Conservation (phyloP, 2,329 filamentous ascomycete species). For the Neopestalotiopsis rosae region DNA sequence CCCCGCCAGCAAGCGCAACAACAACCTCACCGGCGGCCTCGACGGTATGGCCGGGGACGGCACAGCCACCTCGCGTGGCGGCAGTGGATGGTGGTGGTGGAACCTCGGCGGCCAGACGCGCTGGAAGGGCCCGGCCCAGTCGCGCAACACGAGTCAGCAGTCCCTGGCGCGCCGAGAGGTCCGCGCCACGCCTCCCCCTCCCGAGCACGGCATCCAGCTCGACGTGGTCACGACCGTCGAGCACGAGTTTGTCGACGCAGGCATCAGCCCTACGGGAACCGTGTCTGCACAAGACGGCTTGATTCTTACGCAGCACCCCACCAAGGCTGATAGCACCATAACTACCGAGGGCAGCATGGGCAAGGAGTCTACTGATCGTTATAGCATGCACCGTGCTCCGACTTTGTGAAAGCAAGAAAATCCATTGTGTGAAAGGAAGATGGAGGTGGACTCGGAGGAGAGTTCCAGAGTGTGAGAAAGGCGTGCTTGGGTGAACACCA, state of each 20-base stretch:
- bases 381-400: not conserved
- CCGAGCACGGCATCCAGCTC: conserved; percentile 20
- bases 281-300: too few species aligned
- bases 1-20: conserved; percentile 1
- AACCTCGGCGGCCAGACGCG: conserved; percentile 22
- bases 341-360: not conserved
- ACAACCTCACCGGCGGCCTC: too few species aligned
- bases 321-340: not conserved
- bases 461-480: too few species aligned
- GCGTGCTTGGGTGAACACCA: too few species aligned
- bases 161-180: not conserved
- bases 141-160: conserved; percentile 2
- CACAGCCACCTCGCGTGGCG: not conserved
- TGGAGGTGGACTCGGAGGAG: too few species aligned
- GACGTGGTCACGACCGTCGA: conserved; percentile 21
- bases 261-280: not conserved
- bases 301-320: not conserved
- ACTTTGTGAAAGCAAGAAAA: not conserved
- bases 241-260: conserved; percentile 7
- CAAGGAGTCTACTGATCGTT: not conserved
- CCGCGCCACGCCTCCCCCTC: not conserved
- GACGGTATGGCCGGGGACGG: too few species aligned
- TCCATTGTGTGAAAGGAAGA: too few species aligned
- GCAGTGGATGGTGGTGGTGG: conserved; percentile 20
- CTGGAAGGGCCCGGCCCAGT: not conserved